A percentile compares a stretch with the other conserved stretches of the same genome.
Conservation (phyloP, 140 eudicot genomes). For the Anethum foeniculum region DNA sequence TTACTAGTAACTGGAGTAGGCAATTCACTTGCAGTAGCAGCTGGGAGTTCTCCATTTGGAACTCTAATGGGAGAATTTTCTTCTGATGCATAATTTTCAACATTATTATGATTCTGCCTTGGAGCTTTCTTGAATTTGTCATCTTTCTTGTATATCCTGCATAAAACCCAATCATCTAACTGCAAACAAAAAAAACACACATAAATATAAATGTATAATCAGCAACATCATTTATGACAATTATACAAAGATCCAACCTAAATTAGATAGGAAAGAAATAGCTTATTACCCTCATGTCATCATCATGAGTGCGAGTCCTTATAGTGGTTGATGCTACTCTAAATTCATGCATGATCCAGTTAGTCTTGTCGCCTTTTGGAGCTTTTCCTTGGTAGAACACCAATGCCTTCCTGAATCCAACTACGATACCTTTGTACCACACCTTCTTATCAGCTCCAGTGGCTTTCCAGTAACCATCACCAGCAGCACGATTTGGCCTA, state of each 20-base stretch:
- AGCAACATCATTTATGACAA: not conserved
- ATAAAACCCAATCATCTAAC: not conserved
- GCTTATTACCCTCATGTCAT: not conserved
- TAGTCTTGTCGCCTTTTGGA: not conserved
- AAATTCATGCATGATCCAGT: conserved; percentile 2
- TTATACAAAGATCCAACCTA: not conserved
- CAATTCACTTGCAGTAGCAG: not conserved
- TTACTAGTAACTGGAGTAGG: not conserved
- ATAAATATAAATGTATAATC: not conserved
- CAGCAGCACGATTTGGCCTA: not conserved
- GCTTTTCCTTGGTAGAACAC: not conserved
- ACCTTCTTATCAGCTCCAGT: not conserved
- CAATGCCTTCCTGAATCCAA: not conserved
- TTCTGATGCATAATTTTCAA: not conserved
- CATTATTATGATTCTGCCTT: not conserved
- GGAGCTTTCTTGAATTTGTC: not conserved
- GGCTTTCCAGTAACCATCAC: not conserved
- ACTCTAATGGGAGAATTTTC: not conserved
- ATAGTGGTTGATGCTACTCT: not conserved
- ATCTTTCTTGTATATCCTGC: conserved; percentile 4
- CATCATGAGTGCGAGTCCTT: not conserved
- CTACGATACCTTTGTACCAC: not conserved
- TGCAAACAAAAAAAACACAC: not conserved
- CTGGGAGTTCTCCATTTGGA: not conserved
- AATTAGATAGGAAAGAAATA: not conserved